These are phyloP conservation scores for Metschnikowia borealis DNA, from an alignment of 805 yeast genomes.

Conservation along the genomic window DNA sequence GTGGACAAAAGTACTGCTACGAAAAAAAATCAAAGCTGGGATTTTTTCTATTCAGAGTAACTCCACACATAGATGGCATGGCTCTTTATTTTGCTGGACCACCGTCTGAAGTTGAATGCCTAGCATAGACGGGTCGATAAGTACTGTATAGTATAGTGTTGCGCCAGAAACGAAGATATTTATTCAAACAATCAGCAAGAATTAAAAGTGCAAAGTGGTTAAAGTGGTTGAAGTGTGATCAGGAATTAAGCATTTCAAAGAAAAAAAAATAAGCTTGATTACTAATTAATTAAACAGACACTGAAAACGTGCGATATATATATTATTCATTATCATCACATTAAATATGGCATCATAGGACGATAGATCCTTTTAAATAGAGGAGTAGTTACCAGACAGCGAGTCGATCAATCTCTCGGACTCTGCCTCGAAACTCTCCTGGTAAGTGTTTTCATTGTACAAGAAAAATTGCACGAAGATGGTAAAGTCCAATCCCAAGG, in stretches of 20 bases:
- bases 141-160: not conserved
- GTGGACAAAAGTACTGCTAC: not conserved
- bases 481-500: slow-evolving; percentile 75
- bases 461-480: slow-evolving; percentile 84
- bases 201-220: not conserved
- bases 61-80: no score
- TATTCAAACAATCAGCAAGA: not conserved
- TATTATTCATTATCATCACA: not conserved
- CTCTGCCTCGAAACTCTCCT: slow-evolving; percentile 5
- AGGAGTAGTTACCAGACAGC: slow-evolving; percentile 10
- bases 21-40: no score
- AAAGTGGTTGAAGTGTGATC: no score
- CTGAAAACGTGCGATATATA: not conserved
- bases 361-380: slow-evolving; percentile 1
- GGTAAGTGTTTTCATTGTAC: slow-evolving; percentile 45
- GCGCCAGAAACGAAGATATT: not conserved
- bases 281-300: not conserved
- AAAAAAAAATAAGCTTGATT: not conserved
- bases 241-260: no score
- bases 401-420: slow-evolving; percentile 11
- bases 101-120: not conserved
- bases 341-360: not conserved
- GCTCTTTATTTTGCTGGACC: not conserved
- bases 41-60: no score
- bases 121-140: not conserved